Conservation (phyloP, 1,139 yeast species). For the Kurtzmaniella quercitrusa region DNA sequence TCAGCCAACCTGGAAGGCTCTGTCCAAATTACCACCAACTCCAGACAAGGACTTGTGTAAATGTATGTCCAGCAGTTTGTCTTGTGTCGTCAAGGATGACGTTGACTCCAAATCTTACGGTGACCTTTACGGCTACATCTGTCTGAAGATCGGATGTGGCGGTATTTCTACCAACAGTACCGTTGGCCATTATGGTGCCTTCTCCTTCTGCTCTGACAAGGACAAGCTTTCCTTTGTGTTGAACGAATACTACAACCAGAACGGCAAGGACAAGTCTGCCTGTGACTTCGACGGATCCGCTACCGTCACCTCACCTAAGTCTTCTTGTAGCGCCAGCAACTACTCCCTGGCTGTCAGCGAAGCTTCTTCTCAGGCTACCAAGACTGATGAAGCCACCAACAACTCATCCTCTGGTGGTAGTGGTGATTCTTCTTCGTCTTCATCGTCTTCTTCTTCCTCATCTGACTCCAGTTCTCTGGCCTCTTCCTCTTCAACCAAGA, state of each 20-base stretch:
- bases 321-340: constrained; percentile 30
- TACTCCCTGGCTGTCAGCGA: constrained; percentile 10
- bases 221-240: constrained; percentile 38
- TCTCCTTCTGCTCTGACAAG: constrained; percentile 36
- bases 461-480: constrained; percentile 18
- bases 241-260: constrained; percentile 34
- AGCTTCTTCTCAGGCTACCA: constrained; percentile 17
- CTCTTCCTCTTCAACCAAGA: constrained; percentile 18
- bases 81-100: constrained; percentile 31
- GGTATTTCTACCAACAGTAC: constrained; percentile 35
- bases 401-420: constrained; percentile 26
- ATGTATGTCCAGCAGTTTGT: constrained; percentile 31
- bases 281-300: constrained; percentile 44
- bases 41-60: constrained; percentile 38
- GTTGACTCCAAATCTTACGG: constrained; percentile 31
- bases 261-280: constrained; percentile 26
- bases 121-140: constrained; percentile 29
- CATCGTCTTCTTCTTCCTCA: constrained; percentile 22
- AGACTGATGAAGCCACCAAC: constrained; percentile 14
- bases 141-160: constrained; percentile 33
- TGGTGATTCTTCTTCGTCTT: constrained; percentile 28
- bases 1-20: constrained; percentile 36
- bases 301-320: constrained; percentile 22
- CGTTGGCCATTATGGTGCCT: constrained; percentile 37
- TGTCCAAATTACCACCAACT: constrained; percentile 40